Evolutionary conservation across 345 rosid genomes (phyloP).

Genomic region (Camelina hispida): DNA sequence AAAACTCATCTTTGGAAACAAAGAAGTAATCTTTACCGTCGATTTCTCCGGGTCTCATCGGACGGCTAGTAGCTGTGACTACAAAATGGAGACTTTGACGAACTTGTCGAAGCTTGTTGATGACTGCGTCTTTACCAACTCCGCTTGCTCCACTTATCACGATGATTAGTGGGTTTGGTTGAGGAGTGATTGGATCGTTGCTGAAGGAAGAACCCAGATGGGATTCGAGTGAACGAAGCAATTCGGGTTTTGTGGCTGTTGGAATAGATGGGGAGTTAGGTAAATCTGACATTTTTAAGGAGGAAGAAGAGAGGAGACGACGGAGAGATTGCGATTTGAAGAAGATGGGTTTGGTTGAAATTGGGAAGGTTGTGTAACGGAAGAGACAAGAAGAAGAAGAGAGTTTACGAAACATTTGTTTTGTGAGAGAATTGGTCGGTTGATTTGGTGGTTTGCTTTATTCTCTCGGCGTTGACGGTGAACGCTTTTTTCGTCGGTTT

Average conservation of each 20-base stretch:
- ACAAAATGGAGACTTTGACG: conserved; percentile 67
- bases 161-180: conserved; percentile 62
- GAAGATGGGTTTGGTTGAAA: conserved; percentile 27
- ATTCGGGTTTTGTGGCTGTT: conserved; percentile 49
- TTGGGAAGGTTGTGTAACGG: conserved; percentile 19
- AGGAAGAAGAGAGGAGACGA: conserved; percentile 43
- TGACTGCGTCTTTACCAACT: conserved; percentile 87
- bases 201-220: conserved; percentile 63
- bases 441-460: neutral
- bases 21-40: conserved; percentile 79
- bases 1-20: conserved; percentile 69
- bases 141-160: conserved; percentile 88
- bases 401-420: conserved; percentile 55
- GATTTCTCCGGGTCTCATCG: conserved; percentile 75
- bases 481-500: too few species aligned
- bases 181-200: conserved; percentile 47
- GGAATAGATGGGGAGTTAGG: neutral
- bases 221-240: conserved; percentile 72
- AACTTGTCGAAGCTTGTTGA: conserved; percentile 57
- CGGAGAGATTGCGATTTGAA: conserved; percentile 17
- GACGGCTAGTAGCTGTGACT: conserved; percentile 81
- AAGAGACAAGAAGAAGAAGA: conserved; percentile 45
- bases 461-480: too few species aligned
- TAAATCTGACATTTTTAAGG: conserved; percentile 54
- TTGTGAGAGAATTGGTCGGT: neutral